Percentiles rank a stretch among this genome's conserved stretches.
Evolutionary conservation across 768 basidiomycete species (phyloP).

Genomic region (Russula compacta): DNA sequence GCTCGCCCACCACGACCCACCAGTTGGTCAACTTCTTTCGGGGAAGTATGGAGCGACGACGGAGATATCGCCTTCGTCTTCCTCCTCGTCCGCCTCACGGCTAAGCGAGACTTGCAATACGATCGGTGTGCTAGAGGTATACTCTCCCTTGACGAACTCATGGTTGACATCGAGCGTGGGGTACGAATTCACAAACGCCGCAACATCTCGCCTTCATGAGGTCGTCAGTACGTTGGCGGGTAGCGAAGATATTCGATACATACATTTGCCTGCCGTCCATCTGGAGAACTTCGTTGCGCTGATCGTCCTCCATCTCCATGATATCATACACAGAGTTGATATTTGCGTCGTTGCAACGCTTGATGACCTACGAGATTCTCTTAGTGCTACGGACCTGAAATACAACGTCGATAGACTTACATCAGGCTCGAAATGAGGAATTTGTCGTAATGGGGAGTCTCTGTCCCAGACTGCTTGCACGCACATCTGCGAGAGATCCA

Average conservation of each 20-base stretch:
- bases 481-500: constrained; percentile 99
- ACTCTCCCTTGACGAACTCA: constrained; percentile 79
- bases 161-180: constrained; percentile 90
- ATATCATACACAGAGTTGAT: constrained; percentile 93
- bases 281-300: constrained; percentile 69
- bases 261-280: constrained; percentile 86
- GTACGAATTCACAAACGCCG: constrained; percentile 92
- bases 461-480: constrained; percentile 98
- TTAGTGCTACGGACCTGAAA: background rate
- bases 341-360: constrained; percentile 72
- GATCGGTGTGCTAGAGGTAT: constrained; percentile 81
- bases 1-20: constrained; percentile 96
- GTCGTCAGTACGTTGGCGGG: constrained; percentile 17
- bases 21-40: constrained; percentile 85
- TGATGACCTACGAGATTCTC: constrained; percentile 46
- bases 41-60: constrained; percentile 96
- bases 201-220: constrained; percentile 74
- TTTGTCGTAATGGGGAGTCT: constrained; percentile 90
- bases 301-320: constrained; percentile 96
- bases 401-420: constrained; percentile 32
- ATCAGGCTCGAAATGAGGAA: constrained; percentile 91
- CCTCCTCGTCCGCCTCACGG: constrained; percentile 59
- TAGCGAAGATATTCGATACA: constrained; percentile 26
- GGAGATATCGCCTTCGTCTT: constrained; percentile 57
- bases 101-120: constrained; percentile 68